Percentiles rank a stretch among this genome's conserved stretches.
These are phyloP conservation scores for Ascochyta koolunga DNA, from an alignment of 2,329 filamentous ascomycete genomes.

Conservation along the genomic window DNA sequence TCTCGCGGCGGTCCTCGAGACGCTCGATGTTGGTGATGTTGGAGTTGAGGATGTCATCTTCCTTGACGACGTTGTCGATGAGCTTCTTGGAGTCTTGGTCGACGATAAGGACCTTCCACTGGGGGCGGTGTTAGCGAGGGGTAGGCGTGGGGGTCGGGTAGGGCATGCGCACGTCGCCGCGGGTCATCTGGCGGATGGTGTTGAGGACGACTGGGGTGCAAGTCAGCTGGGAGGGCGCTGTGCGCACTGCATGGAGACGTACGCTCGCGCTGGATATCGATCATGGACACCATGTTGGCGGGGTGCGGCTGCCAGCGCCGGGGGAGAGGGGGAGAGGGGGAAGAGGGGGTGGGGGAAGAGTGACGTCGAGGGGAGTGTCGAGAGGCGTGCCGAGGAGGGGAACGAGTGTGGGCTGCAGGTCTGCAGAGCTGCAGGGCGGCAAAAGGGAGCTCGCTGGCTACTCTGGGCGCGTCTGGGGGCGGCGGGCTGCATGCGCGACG, in stretches of 20 bases:
- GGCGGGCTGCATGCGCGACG: conserved; percentile 11
- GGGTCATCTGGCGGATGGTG: conserved; percentile 77
- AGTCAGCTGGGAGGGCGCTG: conserved; percentile 20
- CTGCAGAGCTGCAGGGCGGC: not conserved
- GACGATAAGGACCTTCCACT: conserved; percentile 98
- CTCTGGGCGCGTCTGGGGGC: not conserved
- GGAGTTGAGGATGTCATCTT: conserved; percentile 96
- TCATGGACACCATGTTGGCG: conserved; percentile 80
- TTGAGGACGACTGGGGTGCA: conserved; percentile 68
- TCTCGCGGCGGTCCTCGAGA: conserved; percentile 83
- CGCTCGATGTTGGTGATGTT: conserved; percentile 96
- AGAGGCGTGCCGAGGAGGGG: too few species aligned
- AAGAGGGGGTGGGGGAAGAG: too few species aligned
- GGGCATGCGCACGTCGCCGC: conserved; percentile 71
- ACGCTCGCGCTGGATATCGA: conserved; percentile 83
- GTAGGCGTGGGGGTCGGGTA: conserved; percentile 16
- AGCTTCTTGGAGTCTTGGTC: conserved; percentile 84
- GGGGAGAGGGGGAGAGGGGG: not conserved
- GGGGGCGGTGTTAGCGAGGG: conserved; percentile 31
- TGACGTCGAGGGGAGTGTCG: too few species aligned
- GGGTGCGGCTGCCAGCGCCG: conserved; percentile 29
- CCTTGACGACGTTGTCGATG: conserved; percentile 86
- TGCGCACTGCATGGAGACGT: conserved; percentile 21
- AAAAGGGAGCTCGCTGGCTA: not conserved
- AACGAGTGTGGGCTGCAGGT: too few species aligned